Conservation (phyloP, 495 filamentous ascomycete species). For the Thozetella sp. region DNA sequence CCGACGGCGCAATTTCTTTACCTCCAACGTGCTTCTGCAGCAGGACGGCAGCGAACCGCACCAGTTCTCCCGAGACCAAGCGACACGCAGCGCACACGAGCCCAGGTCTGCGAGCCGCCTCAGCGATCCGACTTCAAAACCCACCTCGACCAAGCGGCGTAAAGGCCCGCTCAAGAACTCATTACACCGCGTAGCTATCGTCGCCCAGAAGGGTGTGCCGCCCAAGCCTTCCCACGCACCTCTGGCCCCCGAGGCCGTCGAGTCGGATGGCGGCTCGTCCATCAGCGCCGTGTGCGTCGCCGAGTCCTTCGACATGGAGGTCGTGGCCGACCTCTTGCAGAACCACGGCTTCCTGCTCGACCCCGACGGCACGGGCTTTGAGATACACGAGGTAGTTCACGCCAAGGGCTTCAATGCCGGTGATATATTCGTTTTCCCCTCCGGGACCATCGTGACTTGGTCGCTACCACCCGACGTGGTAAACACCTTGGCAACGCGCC, state of each 20-base stretch:
- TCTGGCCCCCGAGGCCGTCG: conserved; percentile 4
- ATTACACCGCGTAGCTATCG: conserved; percentile 40
- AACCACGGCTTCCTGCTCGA: conserved; percentile 70
- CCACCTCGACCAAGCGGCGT: conserved; percentile 31
- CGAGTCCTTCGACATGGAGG: conserved; percentile 80
- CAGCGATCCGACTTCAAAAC: conserved; percentile 5
- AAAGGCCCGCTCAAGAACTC: conserved; percentile 46
- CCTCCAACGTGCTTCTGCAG: conserved; percentile 36
- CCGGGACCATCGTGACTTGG: conserved; percentile 94
- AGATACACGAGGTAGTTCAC: conserved; percentile 61
- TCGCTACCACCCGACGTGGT: conserved; percentile 72
- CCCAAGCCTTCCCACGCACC: conserved; percentile 10
- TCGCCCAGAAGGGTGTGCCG: conserved; percentile 36
- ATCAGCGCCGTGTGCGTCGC: conserved; percentile 85
- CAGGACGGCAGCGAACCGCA: conserved; percentile 20
- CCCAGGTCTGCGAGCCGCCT: conserved; percentile 1
- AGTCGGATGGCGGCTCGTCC: conserved; percentile 43
- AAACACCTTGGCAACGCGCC: conserved; percentile 70
- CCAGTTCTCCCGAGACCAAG: conserved; percentile 4
- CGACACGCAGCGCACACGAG: conserved; percentile 6
- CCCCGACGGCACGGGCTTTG: conserved; percentile 59
- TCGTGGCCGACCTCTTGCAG: conserved; percentile 69
- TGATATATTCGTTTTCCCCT: conserved; percentile 96
- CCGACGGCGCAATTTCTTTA: conserved; percentile 38
- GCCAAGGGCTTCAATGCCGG: conserved; percentile 59